phyloP scores from a whole-genome alignment of 495 filamentous ascomycete species.

The Recurvomyces mirabilis region DNA sequence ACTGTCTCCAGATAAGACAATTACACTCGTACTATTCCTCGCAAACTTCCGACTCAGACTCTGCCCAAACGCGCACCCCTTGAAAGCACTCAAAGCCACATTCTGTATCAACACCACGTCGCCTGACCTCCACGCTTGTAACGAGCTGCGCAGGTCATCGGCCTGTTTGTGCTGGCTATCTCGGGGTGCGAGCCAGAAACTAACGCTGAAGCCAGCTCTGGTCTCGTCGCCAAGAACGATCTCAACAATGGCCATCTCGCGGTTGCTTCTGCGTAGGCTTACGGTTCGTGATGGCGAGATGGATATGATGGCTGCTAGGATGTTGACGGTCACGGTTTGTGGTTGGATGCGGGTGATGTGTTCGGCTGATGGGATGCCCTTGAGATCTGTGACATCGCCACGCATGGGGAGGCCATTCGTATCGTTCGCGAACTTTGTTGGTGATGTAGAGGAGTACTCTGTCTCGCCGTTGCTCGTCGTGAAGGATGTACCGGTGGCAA shows the following conservation, averaged over 20 bases:
- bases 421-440: not conserved
- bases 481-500: slow-evolving; percentile 7
- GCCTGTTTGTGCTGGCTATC: slow-evolving; percentile 23
- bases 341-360: slow-evolving; percentile 59
- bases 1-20: slow-evolving; percentile 45
- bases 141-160: slow-evolving; percentile 32
- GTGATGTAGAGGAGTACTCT: not conserved
- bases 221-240: slow-evolving; percentile 81
- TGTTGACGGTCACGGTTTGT: slow-evolving; percentile 66
- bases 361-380: slow-evolving; percentile 56
- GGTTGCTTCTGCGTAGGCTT: slow-evolving; percentile 36
- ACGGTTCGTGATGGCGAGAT: slow-evolving; percentile 54
- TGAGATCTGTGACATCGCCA: slow-evolving; percentile 40
- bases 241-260: slow-evolving; percentile 53
- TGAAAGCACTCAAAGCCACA: slow-evolving; percentile 64
- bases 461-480: not conserved
- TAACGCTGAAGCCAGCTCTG: slow-evolving; percentile 65
- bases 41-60: slow-evolving; percentile 45
- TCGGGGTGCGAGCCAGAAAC: slow-evolving; percentile 59
- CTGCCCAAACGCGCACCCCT: slow-evolving; percentile 62
- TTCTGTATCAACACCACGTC: slow-evolving; percentile 69
- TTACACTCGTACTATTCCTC: slow-evolving; percentile 56
- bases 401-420: not conserved
- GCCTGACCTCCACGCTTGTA: slow-evolving; percentile 46
- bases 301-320: slow-evolving; percentile 68